Percentiles rank a stretch among this genome's conserved stretches.
phyloP scores from a whole-genome alignment of 2,329 filamentous ascomycete genomes.

The Celoporthe dispersa region DNA sequence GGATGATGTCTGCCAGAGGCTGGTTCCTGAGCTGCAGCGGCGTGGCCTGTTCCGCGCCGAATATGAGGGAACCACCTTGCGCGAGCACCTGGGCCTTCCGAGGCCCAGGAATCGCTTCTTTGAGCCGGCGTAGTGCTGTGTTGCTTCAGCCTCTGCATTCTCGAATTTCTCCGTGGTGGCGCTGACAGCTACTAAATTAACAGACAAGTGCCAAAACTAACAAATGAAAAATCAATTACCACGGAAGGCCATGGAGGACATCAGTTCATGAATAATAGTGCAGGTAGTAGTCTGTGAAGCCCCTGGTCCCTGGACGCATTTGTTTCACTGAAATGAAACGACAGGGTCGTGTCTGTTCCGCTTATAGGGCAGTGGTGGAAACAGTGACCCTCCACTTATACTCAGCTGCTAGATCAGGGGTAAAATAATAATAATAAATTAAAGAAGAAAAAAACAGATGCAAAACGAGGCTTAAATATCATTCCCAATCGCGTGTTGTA shows the following conservation, averaged over 20 bases:
- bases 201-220: background rate
- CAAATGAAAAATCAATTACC: background rate
- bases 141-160: background rate
- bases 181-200: background rate
- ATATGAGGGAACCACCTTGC: constrained; percentile 55
- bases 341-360: constrained; percentile 3
- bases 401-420: background rate
- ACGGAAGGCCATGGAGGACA: no score
- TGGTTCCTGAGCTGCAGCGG: constrained; percentile 56
- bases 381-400: constrained; percentile 6
- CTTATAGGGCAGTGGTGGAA: constrained; percentile 7
- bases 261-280: background rate
- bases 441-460: background rate
- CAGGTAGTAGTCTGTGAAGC: background rate
- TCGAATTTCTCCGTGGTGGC: background rate
- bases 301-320: constrained; percentile 11
- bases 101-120: constrained; percentile 49
- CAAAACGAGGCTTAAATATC: background rate
- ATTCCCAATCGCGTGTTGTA: background rate
- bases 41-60: constrained; percentile 56
- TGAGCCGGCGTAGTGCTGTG: constrained; percentile 13
- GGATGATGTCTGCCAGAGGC: constrained; percentile 50
- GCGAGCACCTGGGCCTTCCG: constrained; percentile 58
- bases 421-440: background rate
- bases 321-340: constrained; percentile 30